Evolutionary conservation across 345 rosid genomes (phyloP).

Genomic region (Populus ilicifolia): DNA sequence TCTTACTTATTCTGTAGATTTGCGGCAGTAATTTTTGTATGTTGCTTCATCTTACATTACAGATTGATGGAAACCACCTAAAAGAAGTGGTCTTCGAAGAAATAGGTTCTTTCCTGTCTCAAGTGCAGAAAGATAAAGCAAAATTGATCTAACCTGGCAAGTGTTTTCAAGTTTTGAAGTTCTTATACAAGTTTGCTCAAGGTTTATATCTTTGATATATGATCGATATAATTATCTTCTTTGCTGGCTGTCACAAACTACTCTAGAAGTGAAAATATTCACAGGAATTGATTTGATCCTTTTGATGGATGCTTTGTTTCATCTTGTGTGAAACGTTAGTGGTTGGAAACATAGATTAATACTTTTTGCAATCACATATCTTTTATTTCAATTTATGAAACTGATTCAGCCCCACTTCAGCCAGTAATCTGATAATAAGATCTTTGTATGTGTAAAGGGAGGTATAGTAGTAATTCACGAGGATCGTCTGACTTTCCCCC

Average conservation of each 20-base stretch:
- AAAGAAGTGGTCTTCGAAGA: conserved; percentile 68
- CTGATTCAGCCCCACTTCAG: neutral
- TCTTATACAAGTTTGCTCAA: conserved; percentile 1
- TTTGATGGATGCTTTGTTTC: neutral
- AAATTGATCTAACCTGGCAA: conserved; percentile 34
- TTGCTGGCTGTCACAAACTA: neutral
- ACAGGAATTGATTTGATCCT: neutral
- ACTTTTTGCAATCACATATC: neutral
- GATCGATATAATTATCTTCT: neutral
- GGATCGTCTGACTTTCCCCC: neutral
- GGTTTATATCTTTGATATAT: neutral
- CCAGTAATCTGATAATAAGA: neutral
- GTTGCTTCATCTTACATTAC: conserved; percentile 17
- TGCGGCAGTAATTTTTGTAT: conserved; percentile 1
- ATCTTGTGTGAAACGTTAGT: neutral
- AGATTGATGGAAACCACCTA: conserved; percentile 75
- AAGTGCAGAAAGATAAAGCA: conserved; percentile 39
- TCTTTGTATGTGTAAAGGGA: neutral
- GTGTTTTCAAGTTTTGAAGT: conserved; percentile 18
- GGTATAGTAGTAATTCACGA: neutral
- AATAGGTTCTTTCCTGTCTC: conserved; percentile 54
- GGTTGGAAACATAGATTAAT: neutral
- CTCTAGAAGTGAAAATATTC: neutral
- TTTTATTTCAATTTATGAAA: neutral
- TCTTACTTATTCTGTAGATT: neutral